Percentiles rank a stretch among this genome's conserved stretches.
These are phyloP conservation scores for Lentinula sp. DNA, from an alignment of 768 basidiomycete genomes.

Conservation along the genomic window DNA sequence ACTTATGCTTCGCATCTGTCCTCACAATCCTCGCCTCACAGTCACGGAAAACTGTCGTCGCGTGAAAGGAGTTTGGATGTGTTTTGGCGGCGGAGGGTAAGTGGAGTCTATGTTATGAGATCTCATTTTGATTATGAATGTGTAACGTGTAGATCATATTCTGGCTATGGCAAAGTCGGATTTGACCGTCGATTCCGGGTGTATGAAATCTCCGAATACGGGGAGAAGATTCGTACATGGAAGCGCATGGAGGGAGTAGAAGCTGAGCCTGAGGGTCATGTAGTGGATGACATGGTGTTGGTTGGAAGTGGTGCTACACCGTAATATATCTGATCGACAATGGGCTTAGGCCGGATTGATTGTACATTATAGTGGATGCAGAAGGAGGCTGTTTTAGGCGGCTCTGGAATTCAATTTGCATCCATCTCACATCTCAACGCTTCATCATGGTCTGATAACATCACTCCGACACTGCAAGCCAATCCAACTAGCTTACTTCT, in stretches of 20 bases:
- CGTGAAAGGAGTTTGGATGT: slow-evolving; percentile 83
- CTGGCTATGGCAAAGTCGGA: slow-evolving; percentile 74
- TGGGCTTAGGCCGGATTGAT: not conserved
- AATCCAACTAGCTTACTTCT: too few species aligned
- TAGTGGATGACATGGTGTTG: slow-evolving; percentile 60
- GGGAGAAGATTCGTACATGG: slow-evolving; percentile 86
- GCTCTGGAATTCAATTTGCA: not conserved
- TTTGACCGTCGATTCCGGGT: slow-evolving; percentile 91
- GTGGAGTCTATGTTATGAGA: slow-evolving; percentile 15
- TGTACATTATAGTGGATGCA: not conserved
- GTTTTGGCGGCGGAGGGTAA: slow-evolving; percentile 83
- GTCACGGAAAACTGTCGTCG: slow-evolving; percentile 88
- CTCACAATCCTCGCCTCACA: slow-evolving; percentile 20
- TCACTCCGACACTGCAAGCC: too few species aligned
- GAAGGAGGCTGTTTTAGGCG: not conserved
- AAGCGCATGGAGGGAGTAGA: slow-evolving; percentile 74
- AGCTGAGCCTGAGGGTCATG: slow-evolving; percentile 8
- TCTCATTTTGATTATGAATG: not conserved
- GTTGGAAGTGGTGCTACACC: slow-evolving; percentile 41
- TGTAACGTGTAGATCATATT: slow-evolving; percentile 53
- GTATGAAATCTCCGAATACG: slow-evolving; percentile 82
- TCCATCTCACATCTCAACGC: not conserved
- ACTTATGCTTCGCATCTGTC: not conserved
- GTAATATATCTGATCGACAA: not conserved
- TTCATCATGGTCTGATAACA: too few species aligned